A percentile compares a stretch with the other conserved stretches of the same genome.
Conservation (phyloP, 2,329 filamentous ascomycete species). For the Colletotrichum melonis region DNA sequence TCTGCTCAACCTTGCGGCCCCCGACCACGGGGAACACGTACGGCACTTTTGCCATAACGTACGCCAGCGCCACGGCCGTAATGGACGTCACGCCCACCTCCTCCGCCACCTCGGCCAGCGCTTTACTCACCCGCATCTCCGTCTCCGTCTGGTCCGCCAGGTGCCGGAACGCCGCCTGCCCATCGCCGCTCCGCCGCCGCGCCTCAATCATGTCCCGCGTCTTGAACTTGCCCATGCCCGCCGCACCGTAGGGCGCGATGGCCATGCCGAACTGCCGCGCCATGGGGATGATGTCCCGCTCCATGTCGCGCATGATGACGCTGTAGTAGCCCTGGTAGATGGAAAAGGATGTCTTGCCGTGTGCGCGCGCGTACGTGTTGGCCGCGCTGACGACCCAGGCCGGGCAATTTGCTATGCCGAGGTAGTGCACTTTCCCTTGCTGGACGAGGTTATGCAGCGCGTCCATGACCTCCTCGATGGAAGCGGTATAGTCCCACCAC, state of each 20-base stretch:
- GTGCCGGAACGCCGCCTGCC: constrained; percentile 44
- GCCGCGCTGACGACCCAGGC: constrained; percentile 52
- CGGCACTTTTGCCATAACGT: constrained; percentile 62
- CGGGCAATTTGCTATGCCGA: constrained; percentile 52
- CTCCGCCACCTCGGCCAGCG: constrained; percentile 69
- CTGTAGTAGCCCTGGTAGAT: constrained; percentile 55
- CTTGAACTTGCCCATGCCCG: constrained; percentile 65
- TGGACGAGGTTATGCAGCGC: constrained; percentile 52
- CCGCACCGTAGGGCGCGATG: constrained; percentile 68
- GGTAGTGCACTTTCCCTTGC: constrained; percentile 53
- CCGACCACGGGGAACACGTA: constrained; percentile 67
- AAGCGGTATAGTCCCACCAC: constrained; percentile 56
- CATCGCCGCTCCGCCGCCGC: constrained; percentile 50
- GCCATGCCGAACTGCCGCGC: constrained; percentile 57
- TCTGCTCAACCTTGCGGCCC: constrained; percentile 62
- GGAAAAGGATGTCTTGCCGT: constrained; percentile 49
- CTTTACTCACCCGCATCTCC: constrained; percentile 63
- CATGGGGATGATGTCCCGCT: constrained; percentile 57
- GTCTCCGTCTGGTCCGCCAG: constrained; percentile 54
- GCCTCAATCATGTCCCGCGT: constrained; percentile 48
- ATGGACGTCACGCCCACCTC: constrained; percentile 66
- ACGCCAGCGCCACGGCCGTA: constrained; percentile 68
- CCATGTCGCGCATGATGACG: constrained; percentile 47
- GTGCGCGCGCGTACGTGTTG: constrained; percentile 51
- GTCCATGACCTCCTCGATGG: constrained; percentile 56